Conservation (phyloP, 371 early-diverging fungal genomes). For the Mucor irregularis region DNA sequence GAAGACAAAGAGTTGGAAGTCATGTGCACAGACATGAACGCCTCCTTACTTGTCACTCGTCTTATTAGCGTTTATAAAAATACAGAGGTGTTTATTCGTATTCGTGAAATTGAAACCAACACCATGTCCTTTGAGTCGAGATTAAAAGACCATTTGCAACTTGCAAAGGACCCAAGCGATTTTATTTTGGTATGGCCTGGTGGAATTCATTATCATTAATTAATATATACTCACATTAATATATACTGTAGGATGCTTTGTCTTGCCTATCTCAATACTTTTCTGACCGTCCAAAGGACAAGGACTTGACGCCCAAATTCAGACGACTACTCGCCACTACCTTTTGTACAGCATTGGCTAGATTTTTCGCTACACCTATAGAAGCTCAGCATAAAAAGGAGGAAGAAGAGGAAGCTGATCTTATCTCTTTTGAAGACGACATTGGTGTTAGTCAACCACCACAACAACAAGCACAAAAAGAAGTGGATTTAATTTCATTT, state of each 20-base stretch:
- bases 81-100: constrained; percentile 28
- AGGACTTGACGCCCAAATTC: constrained; percentile 31
- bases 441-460: too few species aligned
- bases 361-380: constrained; percentile 25
- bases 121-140: constrained; percentile 22
- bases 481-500: constrained; percentile 34
- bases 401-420: constrained; percentile 19
- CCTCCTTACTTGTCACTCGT: constrained; percentile 14
- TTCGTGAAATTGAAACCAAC: constrained; percentile 38
- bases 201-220: background rate
- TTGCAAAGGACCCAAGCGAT: constrained; percentile 29
- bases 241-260: constrained; percentile 7
- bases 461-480: constrained; percentile 8
- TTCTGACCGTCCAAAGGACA: constrained; percentile 18
- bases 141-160: constrained; percentile 24
- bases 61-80: constrained; percentile 35
- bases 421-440: constrained; percentile 29
- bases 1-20: constrained; percentile 21
- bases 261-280: constrained; percentile 16
- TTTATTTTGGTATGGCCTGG: constrained; percentile 33
- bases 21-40: constrained; percentile 27
- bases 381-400: constrained; percentile 10
- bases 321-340: constrained; percentile 25
- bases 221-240: background rate
- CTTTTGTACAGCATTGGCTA: constrained; percentile 24